Base-by-base conservation (phyloP, 1,139 yeast species). In the Candida glucosophila region DNA sequence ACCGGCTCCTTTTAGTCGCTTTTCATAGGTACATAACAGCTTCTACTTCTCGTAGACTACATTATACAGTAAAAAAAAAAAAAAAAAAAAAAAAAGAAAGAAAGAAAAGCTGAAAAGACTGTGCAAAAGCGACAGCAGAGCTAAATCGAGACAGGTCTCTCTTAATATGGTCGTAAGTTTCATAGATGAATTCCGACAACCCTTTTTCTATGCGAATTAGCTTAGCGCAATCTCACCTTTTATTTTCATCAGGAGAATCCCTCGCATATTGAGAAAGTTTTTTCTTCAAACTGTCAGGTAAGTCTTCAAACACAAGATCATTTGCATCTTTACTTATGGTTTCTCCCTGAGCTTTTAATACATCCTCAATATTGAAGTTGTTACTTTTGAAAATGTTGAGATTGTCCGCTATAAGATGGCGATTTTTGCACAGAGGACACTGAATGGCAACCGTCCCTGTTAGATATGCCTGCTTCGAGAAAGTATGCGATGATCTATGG, bases 341-440 rank as follows among this genome's bases (percentile, higher is more conserved):
- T 40, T 86, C 86, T 2, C 96, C 96, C 40, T 80, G 69, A 1
- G 77, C 76, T 15, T 63, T 63, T 43, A 90, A 51, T n/a, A 86
- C 76, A 28, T 86, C 94, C 44, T 85, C 85, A 22, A 90, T 58
- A 10, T 81, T 83, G 41, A 83, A 70, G 35, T 68, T 63, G 18
- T 73, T 62, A 46, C 88, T 95, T 10, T 77, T 73, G 46, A 88
- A 86, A 25, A 90, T 82, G 53, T 60, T 82, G 40, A 90, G 62
- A 51, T 88, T 94, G 47, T 90, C 98, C 1, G 97, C 95, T 28
- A 90, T 88, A 43, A 90, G 59, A 46, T 90, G 98, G 36, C 96
- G 71, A 45, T 71, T 75, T 39, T 80, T 71, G 52, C 98, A 88
- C 7, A 86, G 81, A 0, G 97, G 97, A 46, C 97, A 90, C 44